Evolutionary conservation across 2,329 filamentous ascomycete genomes (phyloP), one percentile per base, ranked within the genome.

Genomic region (Fusarium multiceps): DNA sequence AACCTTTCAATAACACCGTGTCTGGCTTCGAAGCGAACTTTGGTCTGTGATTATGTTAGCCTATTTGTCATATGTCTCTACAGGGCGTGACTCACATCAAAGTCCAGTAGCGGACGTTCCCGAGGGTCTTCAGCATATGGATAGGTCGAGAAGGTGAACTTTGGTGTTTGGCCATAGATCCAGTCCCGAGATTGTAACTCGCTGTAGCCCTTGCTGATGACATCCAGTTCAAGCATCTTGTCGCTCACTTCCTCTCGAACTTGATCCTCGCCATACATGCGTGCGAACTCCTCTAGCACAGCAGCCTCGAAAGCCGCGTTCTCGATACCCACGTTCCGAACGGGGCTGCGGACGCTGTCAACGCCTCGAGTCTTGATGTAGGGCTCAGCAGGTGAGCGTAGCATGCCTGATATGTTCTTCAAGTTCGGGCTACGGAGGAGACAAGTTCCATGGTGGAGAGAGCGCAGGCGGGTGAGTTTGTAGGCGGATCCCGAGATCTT

Each of bases 401-500:
- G 80, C 74, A 95, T 89, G 4, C 85, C 80, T 3, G 90, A 88
- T 28, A 98, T 92, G 42, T 84, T 81, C 30, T 82, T 78, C 43
- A 98, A 82, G 76, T 97, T 92, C 3, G 91, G 91, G 56, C 93
- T 94, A 34, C 86, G 84, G 4, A 98, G 84, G 45, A 99, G 84
- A 75, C 94, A 96, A 0, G 96, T 99, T 10, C 94, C 96, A 80
- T 99, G 96, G 80, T 99, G 96, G 61, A 99, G 84, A 10, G 94
- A 91, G 46, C 95, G 87, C 50, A 88, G 83, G 25, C 92, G 86
- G 0, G 93, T 98, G 56, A 99, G 85, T 80, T 98, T 98, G 82
- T 97, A 99, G 13, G 96, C 96, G 1, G 94, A 98, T 2, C 96
- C 96, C 0, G 94, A 97, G 13, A 98, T 87, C 79, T 99, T 99